Evolutionary conservation across 2,329 filamentous ascomycete genomes (phyloP).

Genomic region (Diaporthe nobilis): DNA sequence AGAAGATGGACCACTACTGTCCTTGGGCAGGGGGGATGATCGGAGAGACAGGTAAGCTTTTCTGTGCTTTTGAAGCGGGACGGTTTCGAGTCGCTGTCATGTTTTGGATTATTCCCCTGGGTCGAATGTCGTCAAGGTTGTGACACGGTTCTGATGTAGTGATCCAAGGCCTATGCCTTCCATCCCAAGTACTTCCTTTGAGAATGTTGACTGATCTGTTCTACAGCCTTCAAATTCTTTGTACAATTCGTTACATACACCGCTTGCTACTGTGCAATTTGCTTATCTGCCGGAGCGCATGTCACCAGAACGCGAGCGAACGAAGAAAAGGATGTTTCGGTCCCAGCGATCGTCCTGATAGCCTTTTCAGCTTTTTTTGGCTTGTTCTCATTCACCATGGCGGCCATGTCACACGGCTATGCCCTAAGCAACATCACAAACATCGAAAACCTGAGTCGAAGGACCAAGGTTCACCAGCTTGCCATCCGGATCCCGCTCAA

Average conservation of each 20-base stretch:
- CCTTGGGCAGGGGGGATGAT: constrained; percentile 97
- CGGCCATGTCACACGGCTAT: constrained; percentile 78
- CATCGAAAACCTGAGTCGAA: constrained; percentile 80
- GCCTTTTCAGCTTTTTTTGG: constrained; percentile 80
- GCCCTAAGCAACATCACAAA: constrained; percentile 83
- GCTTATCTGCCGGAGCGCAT: constrained; percentile 74
- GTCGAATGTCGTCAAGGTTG: neutral
- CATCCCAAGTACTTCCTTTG: constrained; percentile 8
- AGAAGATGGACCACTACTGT: constrained; percentile 96
- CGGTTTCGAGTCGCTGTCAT: neutral
- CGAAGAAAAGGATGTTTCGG: constrained; percentile 61
- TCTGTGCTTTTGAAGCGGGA: neutral
- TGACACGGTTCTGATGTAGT: neutral
- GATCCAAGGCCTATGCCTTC: neutral
- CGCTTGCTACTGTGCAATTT: constrained; percentile 74
- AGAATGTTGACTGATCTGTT: constrained; percentile 45
- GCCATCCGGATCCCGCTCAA: constrained; percentile 78
- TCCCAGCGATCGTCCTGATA: constrained; percentile 76
- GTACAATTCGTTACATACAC: constrained; percentile 87
- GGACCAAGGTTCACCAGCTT: constrained; percentile 76
- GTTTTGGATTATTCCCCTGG: neutral
- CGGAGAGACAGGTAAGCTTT: constrained; percentile 77
- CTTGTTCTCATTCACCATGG: constrained; percentile 86
- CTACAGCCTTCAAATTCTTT: constrained; percentile 89
- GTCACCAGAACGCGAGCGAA: constrained; percentile 70